A percentile compares a stretch with the other conserved stretches of the same genome.
Conservation (phyloP, 176 grass and related monocot genomes). For the Alopecurus myosuroides region DNA sequence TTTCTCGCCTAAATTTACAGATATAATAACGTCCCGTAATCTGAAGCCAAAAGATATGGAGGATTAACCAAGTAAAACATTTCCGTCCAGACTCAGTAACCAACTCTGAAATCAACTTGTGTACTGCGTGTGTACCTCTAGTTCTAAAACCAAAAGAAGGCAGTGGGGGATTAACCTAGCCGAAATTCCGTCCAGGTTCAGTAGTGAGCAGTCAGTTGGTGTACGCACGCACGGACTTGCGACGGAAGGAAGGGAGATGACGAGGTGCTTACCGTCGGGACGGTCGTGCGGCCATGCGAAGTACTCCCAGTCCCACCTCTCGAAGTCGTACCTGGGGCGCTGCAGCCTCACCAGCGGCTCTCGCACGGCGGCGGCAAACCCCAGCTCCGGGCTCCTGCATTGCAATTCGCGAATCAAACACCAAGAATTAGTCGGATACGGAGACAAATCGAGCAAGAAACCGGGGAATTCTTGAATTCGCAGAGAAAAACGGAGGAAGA, state of each 20-base stretch:
- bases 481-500: not conserved
- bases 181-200: slow-evolving; percentile 4
- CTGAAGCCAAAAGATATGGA: not conserved
- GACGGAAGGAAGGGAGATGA: not conserved
- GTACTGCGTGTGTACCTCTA: not conserved
- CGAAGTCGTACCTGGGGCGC: slow-evolving; percentile 57
- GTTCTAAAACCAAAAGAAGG: not conserved
- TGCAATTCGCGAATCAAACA: not conserved
- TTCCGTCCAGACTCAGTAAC: slow-evolving; percentile 21
- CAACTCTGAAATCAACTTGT: not conserved
- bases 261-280: slow-evolving; percentile 39
- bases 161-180: not conserved
- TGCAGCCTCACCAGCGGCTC: slow-evolving; percentile 73
- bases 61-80: not conserved
- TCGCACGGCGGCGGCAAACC: slow-evolving; percentile 43
- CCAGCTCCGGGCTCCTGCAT: slow-evolving; percentile 15
- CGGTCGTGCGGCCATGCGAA: slow-evolving; percentile 68
- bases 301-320: slow-evolving; percentile 64
- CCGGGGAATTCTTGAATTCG: not conserved
- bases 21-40: not conserved
- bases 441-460: not conserved
- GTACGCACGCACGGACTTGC: not conserved
- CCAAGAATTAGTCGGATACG: not conserved
- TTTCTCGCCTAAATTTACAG: not conserved
- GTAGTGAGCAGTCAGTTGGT: not conserved